Evolutionary conservation across 768 basidiomycete species (phyloP), one percentile per base, ranked within the genome.

Genomic region (Rhodotorula diobovata): DNA sequence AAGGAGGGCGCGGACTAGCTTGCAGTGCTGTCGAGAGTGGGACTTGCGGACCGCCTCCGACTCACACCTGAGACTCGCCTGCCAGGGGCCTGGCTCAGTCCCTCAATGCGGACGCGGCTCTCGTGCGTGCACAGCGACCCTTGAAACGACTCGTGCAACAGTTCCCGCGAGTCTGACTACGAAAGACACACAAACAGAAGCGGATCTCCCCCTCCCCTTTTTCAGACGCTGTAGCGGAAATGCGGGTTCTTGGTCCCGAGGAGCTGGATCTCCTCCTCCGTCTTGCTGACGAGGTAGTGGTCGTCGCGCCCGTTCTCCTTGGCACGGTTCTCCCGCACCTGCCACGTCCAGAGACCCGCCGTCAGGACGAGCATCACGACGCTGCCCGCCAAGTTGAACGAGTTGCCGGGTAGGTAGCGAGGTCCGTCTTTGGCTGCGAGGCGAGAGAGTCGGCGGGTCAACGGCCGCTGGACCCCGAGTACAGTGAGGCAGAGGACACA

Each of bases 251-350:
- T 34, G 48, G 63, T 66, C 0, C 75, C 76, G 14, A 78, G 62
- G 8, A 63, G 41, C 14, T 66, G 61, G 28, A 76, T 67, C 63
- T 77, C 69, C 46, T 60, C 70, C 34, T 70, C 71, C 34, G 71
- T 74, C 53, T 62, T 67, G 37, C 71, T 76, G 25, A 76, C 76
- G 62, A 78, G 68, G n/a, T 55, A 55, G 61, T 75, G 68, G 55
- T 78, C 77, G 66, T 76, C 66, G 37, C 62, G 45, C 11, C 77
- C 77, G 1, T 56, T 48, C 14, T 68, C 75, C 63, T 72, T 76
- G 59, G 67, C 60, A 41, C 65, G 68, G 73, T 78, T 78, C 69
- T 76, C 75, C 9, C 50, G 56, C 12, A 45, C 32, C 56, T 77
- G 73, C 55, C 68, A 78, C 8, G 43, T 5, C 54, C 67, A 64